Base-by-base conservation (phyloP, 1,284 basidiomycete genomes). In the Testicularia cyperi region DNA sequence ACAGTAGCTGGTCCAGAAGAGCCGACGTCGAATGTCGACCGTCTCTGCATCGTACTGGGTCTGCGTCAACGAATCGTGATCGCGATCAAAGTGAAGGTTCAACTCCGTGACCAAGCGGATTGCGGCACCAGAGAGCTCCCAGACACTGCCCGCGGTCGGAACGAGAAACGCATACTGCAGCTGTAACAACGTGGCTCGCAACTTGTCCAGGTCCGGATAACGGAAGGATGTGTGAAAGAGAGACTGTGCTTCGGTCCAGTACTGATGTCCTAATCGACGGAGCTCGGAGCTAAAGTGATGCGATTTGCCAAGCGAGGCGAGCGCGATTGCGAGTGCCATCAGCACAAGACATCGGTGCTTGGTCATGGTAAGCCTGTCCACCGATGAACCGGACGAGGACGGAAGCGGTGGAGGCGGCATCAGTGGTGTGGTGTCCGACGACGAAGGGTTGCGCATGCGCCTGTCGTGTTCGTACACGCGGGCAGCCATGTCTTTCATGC, bases 1-100 rank as follows among this genome's bases (percentile, higher is more conserved):
- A 19, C 61, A 58, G 44, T 64, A 64, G 5, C 45, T 43, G 7
- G 61, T 64, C 61, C 61, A 64, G 41, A 64, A 64, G 13, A 64
- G 29, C 2, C 61, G 31, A 2, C 55, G 39, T 27, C 51, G 55
- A 9, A 58, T 42, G n/a, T 64, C 61, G 25, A 58, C 30, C 7
- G 25, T 44, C 26, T 54, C 51, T 4, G 38, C 29, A 5, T 39
- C 36, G 22, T 48, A 47, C 4, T 37, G 32, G 6, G 51, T 42
- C 22, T 57, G 53, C 23, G 53, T 38, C 2, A 48, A 39, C 15
- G 60, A 53, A 22, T 63, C 53, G 26, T 44, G 46, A 6, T 63
- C 60, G 24, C 58, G 52, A 25, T 63, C 60, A 14, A 57, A 49
- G 15, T 64, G 51, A 19, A 64, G 27, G 16, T 55, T 54, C 21